Evolutionary conservation across 352 stramenopile genomes (phyloP).

Genomic region (Hyaloperonospora arabidopsidis): DNA sequence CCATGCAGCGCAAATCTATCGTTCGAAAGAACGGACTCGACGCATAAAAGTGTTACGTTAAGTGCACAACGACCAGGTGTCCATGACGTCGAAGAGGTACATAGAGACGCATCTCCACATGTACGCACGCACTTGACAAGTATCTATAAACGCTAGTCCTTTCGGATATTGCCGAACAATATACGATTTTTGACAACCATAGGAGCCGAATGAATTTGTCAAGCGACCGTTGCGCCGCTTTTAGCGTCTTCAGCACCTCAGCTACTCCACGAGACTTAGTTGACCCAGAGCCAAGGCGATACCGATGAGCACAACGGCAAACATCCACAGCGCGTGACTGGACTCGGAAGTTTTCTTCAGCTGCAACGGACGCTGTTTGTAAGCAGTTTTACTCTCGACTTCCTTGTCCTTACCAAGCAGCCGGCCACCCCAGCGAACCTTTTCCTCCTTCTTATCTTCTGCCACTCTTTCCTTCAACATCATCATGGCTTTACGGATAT

Average conservation of each 20-base stretch:
- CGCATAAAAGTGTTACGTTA: constrained; percentile 67
- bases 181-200: no score
- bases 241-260: no score
- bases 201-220: constrained; percentile 7
- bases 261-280: constrained; percentile 29
- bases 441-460: constrained; percentile 55
- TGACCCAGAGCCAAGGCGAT: constrained; percentile 30
- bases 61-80: constrained; percentile 66
- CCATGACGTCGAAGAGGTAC: constrained; percentile 73
- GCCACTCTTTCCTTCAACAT: constrained; percentile 40
- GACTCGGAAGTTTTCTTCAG: constrained; percentile 13
- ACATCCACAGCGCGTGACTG: constrained; percentile 27
- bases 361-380: constrained; percentile 8
- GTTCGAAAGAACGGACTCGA: constrained; percentile 59
- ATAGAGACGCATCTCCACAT: constrained; percentile 60
- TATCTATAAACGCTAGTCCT: constrained; percentile 73
- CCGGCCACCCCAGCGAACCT: constrained; percentile 61
- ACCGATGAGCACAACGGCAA: constrained; percentile 33
- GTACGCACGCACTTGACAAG: constrained; percentile 38
- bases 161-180: constrained; percentile 56
- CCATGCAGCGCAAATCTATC: constrained; percentile 56
- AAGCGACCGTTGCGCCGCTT: constrained; percentile 14
- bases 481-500: constrained; percentile 54
- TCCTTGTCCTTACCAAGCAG: constrained; percentile 35
- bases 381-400: neutral